A percentile compares a stretch with the other conserved stretches of the same genome.
phyloP scores from a whole-genome alignment of 495 filamentous ascomycete species.

The Aspergillus biplanus region DNA sequence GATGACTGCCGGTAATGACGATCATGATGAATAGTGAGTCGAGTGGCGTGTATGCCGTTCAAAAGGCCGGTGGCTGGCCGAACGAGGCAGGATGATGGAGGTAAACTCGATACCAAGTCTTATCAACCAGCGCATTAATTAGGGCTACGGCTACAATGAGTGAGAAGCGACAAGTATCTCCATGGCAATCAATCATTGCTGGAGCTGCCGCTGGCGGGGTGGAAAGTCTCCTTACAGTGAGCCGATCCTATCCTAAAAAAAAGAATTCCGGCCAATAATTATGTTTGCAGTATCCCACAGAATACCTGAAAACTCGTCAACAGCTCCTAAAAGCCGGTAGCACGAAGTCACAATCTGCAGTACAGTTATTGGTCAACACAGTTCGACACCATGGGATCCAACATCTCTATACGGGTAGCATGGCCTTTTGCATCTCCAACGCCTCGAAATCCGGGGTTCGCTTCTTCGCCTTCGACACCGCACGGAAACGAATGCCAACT shows the following conservation, averaged over 20 bases:
- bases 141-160: background rate
- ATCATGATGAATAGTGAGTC: background rate
- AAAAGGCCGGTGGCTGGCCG: background rate
- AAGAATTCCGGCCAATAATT: background rate
- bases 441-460: constrained; percentile 28
- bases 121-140: background rate
- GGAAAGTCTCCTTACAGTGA: constrained; percentile 27
- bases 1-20: background rate
- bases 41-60: background rate
- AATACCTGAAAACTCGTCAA: constrained; percentile 31
- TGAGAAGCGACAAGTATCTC: constrained; percentile 13
- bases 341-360: background rate
- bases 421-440: constrained; percentile 29
- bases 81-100: background rate
- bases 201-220: constrained; percentile 26
- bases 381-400: constrained; percentile 23
- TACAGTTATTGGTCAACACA: constrained; percentile 17
- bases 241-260: background rate
- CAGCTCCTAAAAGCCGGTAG: constrained; percentile 16
- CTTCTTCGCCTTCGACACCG: constrained; percentile 29
- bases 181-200: constrained; percentile 31
- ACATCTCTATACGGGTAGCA: constrained; percentile 27
- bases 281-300: constrained; percentile 23
- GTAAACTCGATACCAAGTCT: background rate
- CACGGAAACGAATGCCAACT: constrained; percentile 22